Evolutionary conservation across 2,329 filamentous ascomycete genomes (phyloP), one percentile per base, ranked within the genome.

Genomic region (Neofusicoccum sp.): DNA sequence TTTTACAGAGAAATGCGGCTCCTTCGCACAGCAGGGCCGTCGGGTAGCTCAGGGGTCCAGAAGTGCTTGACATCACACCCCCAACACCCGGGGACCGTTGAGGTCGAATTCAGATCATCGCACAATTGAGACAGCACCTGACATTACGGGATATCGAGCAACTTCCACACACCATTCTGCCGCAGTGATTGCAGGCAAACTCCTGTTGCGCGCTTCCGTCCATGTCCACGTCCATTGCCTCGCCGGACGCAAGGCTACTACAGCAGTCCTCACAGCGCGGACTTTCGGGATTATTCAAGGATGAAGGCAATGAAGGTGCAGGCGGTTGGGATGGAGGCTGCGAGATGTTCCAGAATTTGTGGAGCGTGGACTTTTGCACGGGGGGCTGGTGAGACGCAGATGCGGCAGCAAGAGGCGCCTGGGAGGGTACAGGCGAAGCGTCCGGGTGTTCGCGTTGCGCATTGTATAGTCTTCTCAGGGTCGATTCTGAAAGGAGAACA

Each of bases 261-360:
- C 80, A 78, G 67, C 79, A 81, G 63, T 80, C 78, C 16, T 80
- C 77, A 62, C 79, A 80, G 11, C 69, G 68, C 60, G 69, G 65
- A 4, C 62, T 60, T 6, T 66, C 38, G 6, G 30, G 26, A 16
- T 41, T 40, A 11, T 48, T 38, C 26, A 47, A 28, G 24, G 30
- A 16, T 43, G 45, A 63, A 26, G 48, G 40, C 6, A 60, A 2
- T 28, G 64, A 64, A 8, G 61, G 14, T 61, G 34, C 36, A 8
- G 63, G 62, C 20, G 66, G 48, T 16, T 68, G 66, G 2, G 71
- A 68, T 6, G 68, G 71, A 3, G 70, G 66, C 14, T 73, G 70
- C 6, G 73, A 65, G 1, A 80, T 70, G 9, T 72, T 73, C 79
- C 79, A 81, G 66, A 81, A 80, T 2, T 73, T 70, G 61, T 81